Percentiles rank a stretch among this genome's conserved stretches.
Evolutionary conservation across 495 filamentous ascomycete species (phyloP).

Genomic region (Podospora pseudocomata): DNA sequence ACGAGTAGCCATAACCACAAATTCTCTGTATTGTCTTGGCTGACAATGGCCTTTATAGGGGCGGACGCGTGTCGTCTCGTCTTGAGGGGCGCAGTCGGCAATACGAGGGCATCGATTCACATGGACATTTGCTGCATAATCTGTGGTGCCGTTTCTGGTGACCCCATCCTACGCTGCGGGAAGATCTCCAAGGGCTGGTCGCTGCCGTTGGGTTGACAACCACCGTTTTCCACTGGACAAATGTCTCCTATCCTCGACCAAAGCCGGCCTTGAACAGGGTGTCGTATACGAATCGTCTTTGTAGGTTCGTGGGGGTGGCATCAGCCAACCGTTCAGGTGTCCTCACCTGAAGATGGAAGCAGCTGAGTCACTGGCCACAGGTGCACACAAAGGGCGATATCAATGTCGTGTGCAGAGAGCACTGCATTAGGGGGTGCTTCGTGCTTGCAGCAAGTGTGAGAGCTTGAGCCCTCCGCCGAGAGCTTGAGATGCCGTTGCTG

Average conservation of each 20-base stretch:
- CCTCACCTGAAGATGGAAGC: neutral
- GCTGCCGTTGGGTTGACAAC: neutral
- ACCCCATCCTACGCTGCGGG: neutral
- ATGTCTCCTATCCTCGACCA: neutral
- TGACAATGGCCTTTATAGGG: neutral
- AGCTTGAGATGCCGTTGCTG: neutral
- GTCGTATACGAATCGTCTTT: neutral
- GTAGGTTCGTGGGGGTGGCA: neutral
- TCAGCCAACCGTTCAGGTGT: neutral
- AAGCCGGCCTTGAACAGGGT: neutral
- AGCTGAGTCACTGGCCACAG: neutral
- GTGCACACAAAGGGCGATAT: neutral
- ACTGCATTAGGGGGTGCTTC: constrained; percentile 3
- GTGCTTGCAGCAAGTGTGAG: neutral
- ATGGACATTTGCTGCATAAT: neutral
- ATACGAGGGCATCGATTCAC: constrained; percentile 8
- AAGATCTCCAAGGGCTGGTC: neutral
- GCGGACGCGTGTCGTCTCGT: constrained; percentile 4
- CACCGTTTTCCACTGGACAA: neutral
- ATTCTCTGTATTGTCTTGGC: neutral
- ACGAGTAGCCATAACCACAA: neutral
- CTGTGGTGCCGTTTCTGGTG: neutral
- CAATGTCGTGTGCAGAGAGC: neutral
- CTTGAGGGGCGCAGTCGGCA: constrained; percentile 4
- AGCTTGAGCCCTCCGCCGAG: neutral